Percentiles rank a stretch among this genome's conserved stretches.
Conservation (phyloP, 225 moss, liverwort and hornwort species). For the Sphagnum tenellum region DNA sequence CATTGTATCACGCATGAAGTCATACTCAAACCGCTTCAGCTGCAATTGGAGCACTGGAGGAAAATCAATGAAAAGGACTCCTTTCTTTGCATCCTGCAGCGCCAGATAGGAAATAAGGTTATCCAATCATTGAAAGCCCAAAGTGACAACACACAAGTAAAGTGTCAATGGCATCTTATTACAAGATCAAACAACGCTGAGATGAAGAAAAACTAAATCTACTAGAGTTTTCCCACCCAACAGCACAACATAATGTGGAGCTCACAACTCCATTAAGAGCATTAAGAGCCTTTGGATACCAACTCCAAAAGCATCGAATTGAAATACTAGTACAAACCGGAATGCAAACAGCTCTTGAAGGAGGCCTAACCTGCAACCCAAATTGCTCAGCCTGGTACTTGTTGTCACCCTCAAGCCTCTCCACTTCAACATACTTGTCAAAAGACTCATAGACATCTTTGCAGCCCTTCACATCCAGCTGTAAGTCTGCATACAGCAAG, state of each 20-base stretch:
- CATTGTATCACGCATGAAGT: conserved; percentile 97
- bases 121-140: no score
- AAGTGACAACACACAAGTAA: no score
- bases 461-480: conserved; percentile 98
- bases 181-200: no score
- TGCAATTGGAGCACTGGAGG: conserved; percentile 97
- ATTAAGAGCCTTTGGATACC: no score
- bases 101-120: no score
- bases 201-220: no score
- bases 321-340: no score
- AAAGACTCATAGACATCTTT: conserved; percentile 99
- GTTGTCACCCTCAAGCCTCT: conserved; percentile 96
- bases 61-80: conserved; percentile 91
- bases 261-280: no score
- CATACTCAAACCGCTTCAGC: conserved; percentile 97
- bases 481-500: conserved; percentile 61
- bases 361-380: conserved; percentile 42
- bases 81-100: conserved; percentile 90
- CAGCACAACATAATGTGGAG: no score
- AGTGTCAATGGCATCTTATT: no score
- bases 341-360: not conserved
- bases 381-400: conserved; percentile 96
- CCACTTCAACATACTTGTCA: conserved; percentile 99
- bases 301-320: no score
- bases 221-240: no score